Evolutionary conservation across 2,329 filamentous ascomycete genomes (phyloP).

Genomic region (Endoconidiophora laricicola): DNA sequence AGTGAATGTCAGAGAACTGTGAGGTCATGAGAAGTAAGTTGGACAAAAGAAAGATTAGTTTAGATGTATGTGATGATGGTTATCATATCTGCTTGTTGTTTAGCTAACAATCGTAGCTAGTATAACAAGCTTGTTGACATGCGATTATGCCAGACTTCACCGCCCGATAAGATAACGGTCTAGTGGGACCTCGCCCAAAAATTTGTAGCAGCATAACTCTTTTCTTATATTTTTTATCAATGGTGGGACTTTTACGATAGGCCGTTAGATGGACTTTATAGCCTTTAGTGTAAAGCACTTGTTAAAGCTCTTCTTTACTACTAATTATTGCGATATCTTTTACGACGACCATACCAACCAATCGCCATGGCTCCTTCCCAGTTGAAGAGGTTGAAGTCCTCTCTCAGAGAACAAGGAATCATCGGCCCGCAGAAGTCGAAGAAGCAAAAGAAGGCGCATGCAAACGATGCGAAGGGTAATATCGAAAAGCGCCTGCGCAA

Average conservation of each 20-base stretch:
- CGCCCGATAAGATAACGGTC: constrained; percentile 18
- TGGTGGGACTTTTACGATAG: neutral
- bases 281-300: neutral
- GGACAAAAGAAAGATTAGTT: neutral
- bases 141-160: constrained; percentile 5
- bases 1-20: no score
- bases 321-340: neutral
- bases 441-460: constrained; percentile 69
- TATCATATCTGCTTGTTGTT: no score
- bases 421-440: constrained; percentile 87
- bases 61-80: neutral
- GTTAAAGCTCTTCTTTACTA: neutral
- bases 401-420: constrained; percentile 75
- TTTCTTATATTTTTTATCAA: neutral
- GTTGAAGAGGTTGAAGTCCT: constrained; percentile 86
- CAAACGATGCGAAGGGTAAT: constrained; percentile 46
- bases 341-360: constrained; percentile 9
- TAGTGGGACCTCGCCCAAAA: constrained; percentile 15
- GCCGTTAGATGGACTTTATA: neutral
- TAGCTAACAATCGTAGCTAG: neutral
- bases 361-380: constrained; percentile 78
- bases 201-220: constrained; percentile 9
- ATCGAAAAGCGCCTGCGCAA: constrained; percentile 60
- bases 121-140: neutral
- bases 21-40: neutral